Evolutionary conservation across 2,329 filamentous ascomycete genomes (phyloP).

Genomic region (Dendryphion nanum): DNA sequence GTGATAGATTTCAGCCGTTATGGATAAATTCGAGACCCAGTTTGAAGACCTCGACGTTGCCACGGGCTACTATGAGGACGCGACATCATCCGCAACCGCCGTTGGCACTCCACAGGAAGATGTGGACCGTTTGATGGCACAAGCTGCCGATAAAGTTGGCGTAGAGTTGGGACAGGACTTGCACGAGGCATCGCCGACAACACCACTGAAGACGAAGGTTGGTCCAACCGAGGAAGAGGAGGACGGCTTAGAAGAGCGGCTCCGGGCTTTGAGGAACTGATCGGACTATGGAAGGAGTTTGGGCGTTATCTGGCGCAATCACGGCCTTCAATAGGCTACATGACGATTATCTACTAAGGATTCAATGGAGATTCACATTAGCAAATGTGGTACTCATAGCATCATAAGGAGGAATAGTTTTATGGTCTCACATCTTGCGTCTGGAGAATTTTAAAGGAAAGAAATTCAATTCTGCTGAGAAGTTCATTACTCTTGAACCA

Average conservation of each 20-base stretch:
- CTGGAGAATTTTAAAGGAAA: no score
- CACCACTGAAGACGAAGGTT: slow-evolving; percentile 55
- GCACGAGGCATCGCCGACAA: slow-evolving; percentile 56
- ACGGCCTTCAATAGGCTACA: no score
- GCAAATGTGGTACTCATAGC: no score
- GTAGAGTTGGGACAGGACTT: slow-evolving; percentile 79
- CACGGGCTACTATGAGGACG: slow-evolving; percentile 76
- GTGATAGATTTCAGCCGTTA: slow-evolving; percentile 59
- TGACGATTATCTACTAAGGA: no score
- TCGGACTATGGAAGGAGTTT: not conserved
- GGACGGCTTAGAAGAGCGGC: slow-evolving; percentile 64
- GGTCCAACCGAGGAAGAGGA: slow-evolving; percentile 77
- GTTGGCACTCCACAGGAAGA: slow-evolving; percentile 76
- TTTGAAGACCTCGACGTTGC: slow-evolving; percentile 54
- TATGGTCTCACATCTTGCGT: no score
- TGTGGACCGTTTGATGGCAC: slow-evolving; percentile 79
- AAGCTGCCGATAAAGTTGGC: slow-evolving; percentile 85
- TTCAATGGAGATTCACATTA: no score
- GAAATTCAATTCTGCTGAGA: no score
- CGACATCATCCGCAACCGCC: slow-evolving; percentile 74
- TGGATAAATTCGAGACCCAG: slow-evolving; percentile 64
- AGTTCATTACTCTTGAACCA: no score
- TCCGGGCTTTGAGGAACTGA: slow-evolving; percentile 53
- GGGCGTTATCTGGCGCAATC: no score
- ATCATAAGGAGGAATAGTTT: no score